Evolutionary conservation across 2,329 filamentous ascomycete genomes (phyloP).

Genomic region (Aspergillus floridensis): DNA sequence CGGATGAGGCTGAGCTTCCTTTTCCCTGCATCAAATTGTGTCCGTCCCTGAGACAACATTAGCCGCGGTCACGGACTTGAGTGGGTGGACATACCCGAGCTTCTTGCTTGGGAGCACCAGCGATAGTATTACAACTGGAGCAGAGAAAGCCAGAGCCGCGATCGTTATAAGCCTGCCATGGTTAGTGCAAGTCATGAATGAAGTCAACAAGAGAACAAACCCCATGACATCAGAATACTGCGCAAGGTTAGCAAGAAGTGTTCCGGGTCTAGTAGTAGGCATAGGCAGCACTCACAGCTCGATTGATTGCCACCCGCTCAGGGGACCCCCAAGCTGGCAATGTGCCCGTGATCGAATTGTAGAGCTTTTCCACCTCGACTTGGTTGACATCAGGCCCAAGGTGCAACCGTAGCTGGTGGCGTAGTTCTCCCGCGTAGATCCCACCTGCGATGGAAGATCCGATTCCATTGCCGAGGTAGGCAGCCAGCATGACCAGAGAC

Average conservation of each 20-base stretch:
- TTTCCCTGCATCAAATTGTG: slow-evolving; percentile 21
- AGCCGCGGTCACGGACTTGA: background rate
- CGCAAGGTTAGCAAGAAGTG: slow-evolving; percentile 6
- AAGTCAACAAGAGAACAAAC: slow-evolving; percentile 2
- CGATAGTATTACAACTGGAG: slow-evolving; percentile 25
- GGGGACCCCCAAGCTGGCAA: slow-evolving; percentile 43
- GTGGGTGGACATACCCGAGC: slow-evolving; percentile 21
- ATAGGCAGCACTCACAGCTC: slow-evolving; percentile 28
- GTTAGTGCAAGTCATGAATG: slow-evolving; percentile 7
- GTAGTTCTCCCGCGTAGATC: slow-evolving; percentile 51
- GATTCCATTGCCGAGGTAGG: slow-evolving; percentile 39
- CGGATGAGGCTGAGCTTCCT: background rate
- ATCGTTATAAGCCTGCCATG: slow-evolving; percentile 28
- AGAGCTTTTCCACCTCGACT: slow-evolving; percentile 39
- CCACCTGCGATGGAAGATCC: slow-evolving; percentile 47
- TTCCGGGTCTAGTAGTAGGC: background rate
- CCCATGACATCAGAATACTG: slow-evolving; percentile 33
- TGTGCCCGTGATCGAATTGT: slow-evolving; percentile 47
- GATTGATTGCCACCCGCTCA: slow-evolving; percentile 44
- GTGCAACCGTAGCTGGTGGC: slow-evolving; percentile 34
- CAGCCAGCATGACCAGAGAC: slow-evolving; percentile 45
- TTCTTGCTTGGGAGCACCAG: slow-evolving; percentile 29
- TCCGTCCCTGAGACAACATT: slow-evolving; percentile 14
- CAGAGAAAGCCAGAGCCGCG: slow-evolving; percentile 29
- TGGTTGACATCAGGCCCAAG: slow-evolving; percentile 34